Evolutionary conservation across 129 eudicot genomes (phyloP), one percentile per base, ranked within the genome.

Genomic region (Artemisia annua): DNA sequence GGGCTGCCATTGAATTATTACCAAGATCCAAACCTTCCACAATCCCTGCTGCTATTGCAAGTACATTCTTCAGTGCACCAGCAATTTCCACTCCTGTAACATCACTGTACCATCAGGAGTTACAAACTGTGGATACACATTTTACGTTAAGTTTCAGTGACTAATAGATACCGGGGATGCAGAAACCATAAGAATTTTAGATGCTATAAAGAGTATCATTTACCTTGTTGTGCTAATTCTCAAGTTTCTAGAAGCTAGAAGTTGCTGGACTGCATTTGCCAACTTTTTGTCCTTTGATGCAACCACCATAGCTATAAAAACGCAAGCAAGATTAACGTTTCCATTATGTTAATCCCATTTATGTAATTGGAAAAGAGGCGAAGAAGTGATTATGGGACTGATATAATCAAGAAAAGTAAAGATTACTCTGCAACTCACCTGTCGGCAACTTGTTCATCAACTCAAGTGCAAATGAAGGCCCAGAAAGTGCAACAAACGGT

Each of bases 71-170:
- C 52, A 93, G 84, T 19, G 98, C 98, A 82, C 98, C 98, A 46
- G 96, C 96, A 76, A 93, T 93, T 86, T 93, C 98, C 78, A 93
- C 98, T 84, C 98, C 98, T 85, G 96, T 87, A 77, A 92, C 98
- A 89, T 93, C 98, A 87, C 98, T 93, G 90, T 80, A 62, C 79
- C 84, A 87, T 83, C 89, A 83, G 85, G 83, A 66, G 84, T 86
- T 84, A 88, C 80, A 72, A 80, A 81, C 44, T 46, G 80, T 49
- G 72, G 58, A 71, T 76, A 61, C 17, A 58, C 9, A 77, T 9
- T 49, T 32, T 80, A 17, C 53, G 51, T 15, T 24, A 71, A 63
- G 44, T 20, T 26, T 63, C 69, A n/a, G 43, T 20, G 20, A 17
- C 39, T 16, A 20, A n/a, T 43, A 44, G 28, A 58, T 48, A 13